Base-by-base conservation (phyloP, 2,329 filamentous ascomycete genomes). In the Ophiosphaerella herpotricha region DNA sequence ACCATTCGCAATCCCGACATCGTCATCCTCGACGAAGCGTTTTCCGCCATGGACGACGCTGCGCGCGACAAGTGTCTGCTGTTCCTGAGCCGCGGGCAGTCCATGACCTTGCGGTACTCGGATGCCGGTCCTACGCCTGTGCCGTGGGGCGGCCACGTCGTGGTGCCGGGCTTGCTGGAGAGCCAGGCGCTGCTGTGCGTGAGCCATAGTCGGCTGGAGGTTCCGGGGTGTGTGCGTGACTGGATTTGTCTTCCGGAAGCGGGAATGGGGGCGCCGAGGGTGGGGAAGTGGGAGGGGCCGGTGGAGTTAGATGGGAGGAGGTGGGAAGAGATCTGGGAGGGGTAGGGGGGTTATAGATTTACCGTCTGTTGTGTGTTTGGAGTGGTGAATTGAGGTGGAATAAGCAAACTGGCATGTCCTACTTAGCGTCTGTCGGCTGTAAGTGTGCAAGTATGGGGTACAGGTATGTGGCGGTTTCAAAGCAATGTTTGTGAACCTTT, bases 141-240 rank as follows among this genome's bases (percentile, higher is more conserved):
- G 2, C 75, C 82, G 11, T 84, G 80, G 50, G 74, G 80, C 9
- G 81, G 77, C 0, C 66, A 70, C 1, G 77, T 84, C 1, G 78
- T 74, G 18, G 74, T 93, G 4, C 67, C 65, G 1, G 91, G 91
- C 0, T 73, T 97, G 48, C 80, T 80, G 1, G 77, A 85, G 0
- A 73, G 84, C 18, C 93, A 97, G 74, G 91, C 91, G 0, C 75
- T 99, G 46, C 82, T 97, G n/a, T 91, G 92, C 57, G 93, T 97
- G 52, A 94, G 91, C 54, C 94, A 99, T 75, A 81, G 93, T 53
- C 86, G 86, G 55, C 91, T 96, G 63, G 94, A 99, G 73, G 89
- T 97, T 8, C 94, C 94, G 0, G 86, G 87, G 42, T 87, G 86
- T 58, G 83, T 97, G 21, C 78, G 90, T 39, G 85, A 95, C 68